phyloP scores from a whole-genome alignment of 208 protist species.

The Trichomonas tenax region DNA sequence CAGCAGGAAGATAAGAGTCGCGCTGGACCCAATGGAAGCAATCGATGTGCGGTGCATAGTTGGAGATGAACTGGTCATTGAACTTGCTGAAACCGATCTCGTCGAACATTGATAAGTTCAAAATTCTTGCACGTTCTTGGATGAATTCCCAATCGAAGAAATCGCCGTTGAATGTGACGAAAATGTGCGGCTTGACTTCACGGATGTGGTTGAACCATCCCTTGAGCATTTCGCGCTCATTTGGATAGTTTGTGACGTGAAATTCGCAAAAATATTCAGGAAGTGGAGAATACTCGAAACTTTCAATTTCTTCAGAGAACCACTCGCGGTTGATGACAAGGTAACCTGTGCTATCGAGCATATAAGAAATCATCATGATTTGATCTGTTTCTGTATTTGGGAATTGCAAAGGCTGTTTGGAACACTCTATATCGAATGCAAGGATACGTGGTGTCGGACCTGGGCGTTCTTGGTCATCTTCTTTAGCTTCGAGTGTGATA shows the following conservation, averaged over 20 bases:
- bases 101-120: slow-evolving; percentile 41
- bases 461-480: slow-evolving; percentile 70
- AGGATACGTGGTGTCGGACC: slow-evolving; percentile 24
- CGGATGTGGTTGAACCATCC: slow-evolving; percentile 88
- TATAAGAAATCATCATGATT: slow-evolving; percentile 99
- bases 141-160: slow-evolving; percentile 99
- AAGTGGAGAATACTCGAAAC: slow-evolving; percentile 97
- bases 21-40: slow-evolving; percentile 98
- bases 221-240: slow-evolving; percentile 56
- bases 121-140: slow-evolving; percentile 60
- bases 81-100: slow-evolving; percentile 37
- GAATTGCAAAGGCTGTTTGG: slow-evolving; percentile 95
- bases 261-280: slow-evolving; percentile 89
- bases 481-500: slow-evolving; percentile 27
- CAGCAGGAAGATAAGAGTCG: slow-evolving; percentile 92
- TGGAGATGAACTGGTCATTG: slow-evolving; percentile 70
- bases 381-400: slow-evolving; percentile 81
- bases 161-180: slow-evolving; percentile 99
- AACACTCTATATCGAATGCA: slow-evolving; percentile 90
- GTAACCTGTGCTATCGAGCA: slow-evolving; percentile 91
- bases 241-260: slow-evolving; percentile 44
- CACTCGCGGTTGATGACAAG: slow-evolving; percentile 93
- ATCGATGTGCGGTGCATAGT: slow-evolving; percentile 83
- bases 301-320: slow-evolving; percentile 83
- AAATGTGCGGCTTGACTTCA: slow-evolving; percentile 78